These are phyloP conservation scores for Globisporangium spiculum DNA, from an alignment of 352 stramenopile genomes.

Conservation along the genomic window DNA sequence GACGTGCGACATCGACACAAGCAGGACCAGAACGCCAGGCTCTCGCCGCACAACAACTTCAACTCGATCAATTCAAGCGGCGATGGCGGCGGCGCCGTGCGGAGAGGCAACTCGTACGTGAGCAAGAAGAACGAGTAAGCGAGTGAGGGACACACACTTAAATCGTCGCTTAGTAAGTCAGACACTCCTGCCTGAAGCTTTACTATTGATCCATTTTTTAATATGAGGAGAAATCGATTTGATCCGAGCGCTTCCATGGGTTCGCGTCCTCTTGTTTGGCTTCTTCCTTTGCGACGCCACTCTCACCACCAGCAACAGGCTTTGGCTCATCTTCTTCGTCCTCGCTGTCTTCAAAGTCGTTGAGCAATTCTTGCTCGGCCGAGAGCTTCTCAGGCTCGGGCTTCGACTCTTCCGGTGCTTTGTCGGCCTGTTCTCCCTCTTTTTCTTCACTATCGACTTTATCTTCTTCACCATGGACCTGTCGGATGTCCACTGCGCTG, in stretches of 20 bases:
- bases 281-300: conserved; percentile 4
- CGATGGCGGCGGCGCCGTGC: conserved; percentile 11
- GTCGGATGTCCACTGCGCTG: conserved; percentile 71
- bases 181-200: neutral
- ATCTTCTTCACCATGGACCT: conserved; percentile 16
- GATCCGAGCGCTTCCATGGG: conserved; percentile 63
- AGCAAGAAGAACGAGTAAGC: conserved; percentile 65
- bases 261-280: conserved; percentile 23
- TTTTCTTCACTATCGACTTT: neutral
- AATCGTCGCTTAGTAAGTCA: neutral
- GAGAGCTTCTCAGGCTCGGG: conserved; percentile 38
- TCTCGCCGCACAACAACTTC: conserved; percentile 20
- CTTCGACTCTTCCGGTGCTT: conserved; percentile 20
- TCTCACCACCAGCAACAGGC: conserved; percentile 2
- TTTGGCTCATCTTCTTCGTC: conserved; percentile 37
- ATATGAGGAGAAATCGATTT: conserved; percentile 71
- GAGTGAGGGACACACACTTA: neutral
- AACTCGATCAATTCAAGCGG: conserved; percentile 10
- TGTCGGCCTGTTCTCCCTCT: conserved; percentile 8
- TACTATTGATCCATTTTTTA: conserved; percentile 19
- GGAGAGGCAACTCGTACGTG: conserved; percentile 23
- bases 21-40: conserved; percentile 19
- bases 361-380: conserved; percentile 74
- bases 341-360: conserved; percentile 85
- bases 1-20: conserved; percentile 44